phyloP scores from a whole-genome alignment of 805 yeast genomes.

The Yueomyces sp. region DNA sequence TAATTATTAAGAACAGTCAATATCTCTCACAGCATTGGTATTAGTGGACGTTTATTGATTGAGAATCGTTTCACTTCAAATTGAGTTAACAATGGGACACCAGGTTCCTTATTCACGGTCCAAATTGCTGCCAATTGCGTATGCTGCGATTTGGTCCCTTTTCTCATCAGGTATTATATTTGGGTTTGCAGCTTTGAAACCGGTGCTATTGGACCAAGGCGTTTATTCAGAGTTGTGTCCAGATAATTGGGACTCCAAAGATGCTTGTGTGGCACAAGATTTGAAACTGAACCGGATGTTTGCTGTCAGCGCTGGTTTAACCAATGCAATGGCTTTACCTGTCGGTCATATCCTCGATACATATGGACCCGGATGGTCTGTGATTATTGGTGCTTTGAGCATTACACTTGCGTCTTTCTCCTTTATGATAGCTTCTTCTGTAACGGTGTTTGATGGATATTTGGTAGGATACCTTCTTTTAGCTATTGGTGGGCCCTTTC shows the following conservation, averaged over 20 bases:
- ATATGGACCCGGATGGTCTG: conserved; percentile 72
- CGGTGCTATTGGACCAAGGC: conserved; percentile 63
- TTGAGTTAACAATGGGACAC: too few relatives aligned
- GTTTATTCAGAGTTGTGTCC: conserved; percentile 55
- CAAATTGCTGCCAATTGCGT: conserved; percentile 37
- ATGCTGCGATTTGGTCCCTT: conserved; percentile 80
- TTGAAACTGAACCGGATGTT: conserved; percentile 69
- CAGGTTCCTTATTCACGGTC: too few relatives aligned
- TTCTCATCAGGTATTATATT: conserved; percentile 88
- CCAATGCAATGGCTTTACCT: conserved; percentile 69
- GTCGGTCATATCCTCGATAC: conserved; percentile 72
- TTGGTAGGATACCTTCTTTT: conserved; percentile 58
- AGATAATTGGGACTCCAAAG: background rate
- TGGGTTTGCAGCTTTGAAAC: conserved; percentile 92
- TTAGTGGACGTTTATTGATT: too few relatives aligned
- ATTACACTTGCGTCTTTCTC: conserved; percentile 41
- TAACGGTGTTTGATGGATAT: conserved; percentile 42
- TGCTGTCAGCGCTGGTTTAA: conserved; percentile 74
- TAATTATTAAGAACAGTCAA: too few relatives aligned
- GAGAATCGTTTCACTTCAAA: too few relatives aligned
- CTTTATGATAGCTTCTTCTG: conserved; percentile 6
- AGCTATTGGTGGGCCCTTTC: conserved; percentile 91
- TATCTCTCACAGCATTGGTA: too few relatives aligned
- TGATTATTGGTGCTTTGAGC: conserved; percentile 54
- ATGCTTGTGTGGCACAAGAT: conserved; percentile 64